These are phyloP conservation scores for Halteria grandinella DNA, from an alignment of 73 alveolate species.

Conservation along the genomic window DNA sequence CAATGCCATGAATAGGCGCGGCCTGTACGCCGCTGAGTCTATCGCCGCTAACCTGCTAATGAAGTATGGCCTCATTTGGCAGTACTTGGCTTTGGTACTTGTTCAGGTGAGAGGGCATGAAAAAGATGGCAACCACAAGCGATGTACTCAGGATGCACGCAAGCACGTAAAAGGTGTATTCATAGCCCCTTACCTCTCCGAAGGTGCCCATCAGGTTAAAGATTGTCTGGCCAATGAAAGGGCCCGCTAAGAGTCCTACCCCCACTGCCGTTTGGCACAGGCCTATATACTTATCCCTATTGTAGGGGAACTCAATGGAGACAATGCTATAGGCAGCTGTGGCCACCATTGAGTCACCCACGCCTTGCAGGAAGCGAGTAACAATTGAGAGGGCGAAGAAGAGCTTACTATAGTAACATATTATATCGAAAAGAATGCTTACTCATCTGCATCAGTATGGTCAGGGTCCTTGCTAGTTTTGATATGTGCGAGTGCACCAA, in stretches of 20 bases:
- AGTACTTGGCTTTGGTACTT: constrained; percentile 1
- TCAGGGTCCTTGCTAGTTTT: too few species aligned
- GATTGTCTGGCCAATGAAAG: constrained; percentile 29
- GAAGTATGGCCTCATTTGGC: constrained; percentile 11
- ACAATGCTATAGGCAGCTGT: constrained; percentile 45
- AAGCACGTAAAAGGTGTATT: not conserved
- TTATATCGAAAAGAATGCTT: not conserved
- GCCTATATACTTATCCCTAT: constrained; percentile 39
- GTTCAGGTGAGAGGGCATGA: constrained; percentile 10
- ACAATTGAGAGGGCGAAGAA: constrained; percentile 32
- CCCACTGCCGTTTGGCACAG: constrained; percentile 31
- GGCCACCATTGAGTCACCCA: constrained; percentile 44
- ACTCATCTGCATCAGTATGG: not conserved
- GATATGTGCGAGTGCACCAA: constrained; percentile 31
- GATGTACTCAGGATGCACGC: constrained; percentile 12
- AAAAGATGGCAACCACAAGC: not conserved
- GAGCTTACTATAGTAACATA: constrained; percentile 3
- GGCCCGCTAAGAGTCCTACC: constrained; percentile 32
- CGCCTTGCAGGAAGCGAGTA: constrained; percentile 34
- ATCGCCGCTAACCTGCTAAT: not conserved
- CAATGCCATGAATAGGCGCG: constrained; percentile 29
- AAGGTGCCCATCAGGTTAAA: constrained; percentile 12
- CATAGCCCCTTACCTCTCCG: constrained; percentile 4
- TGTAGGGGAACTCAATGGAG: constrained; percentile 34
- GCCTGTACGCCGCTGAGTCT: constrained; percentile 35